A percentile compares a stretch with the other conserved stretches of the same genome.
These are phyloP conservation scores for Alternaria dauci DNA, from an alignment of 2,329 filamentous ascomycete genomes.

Conservation along the genomic window DNA sequence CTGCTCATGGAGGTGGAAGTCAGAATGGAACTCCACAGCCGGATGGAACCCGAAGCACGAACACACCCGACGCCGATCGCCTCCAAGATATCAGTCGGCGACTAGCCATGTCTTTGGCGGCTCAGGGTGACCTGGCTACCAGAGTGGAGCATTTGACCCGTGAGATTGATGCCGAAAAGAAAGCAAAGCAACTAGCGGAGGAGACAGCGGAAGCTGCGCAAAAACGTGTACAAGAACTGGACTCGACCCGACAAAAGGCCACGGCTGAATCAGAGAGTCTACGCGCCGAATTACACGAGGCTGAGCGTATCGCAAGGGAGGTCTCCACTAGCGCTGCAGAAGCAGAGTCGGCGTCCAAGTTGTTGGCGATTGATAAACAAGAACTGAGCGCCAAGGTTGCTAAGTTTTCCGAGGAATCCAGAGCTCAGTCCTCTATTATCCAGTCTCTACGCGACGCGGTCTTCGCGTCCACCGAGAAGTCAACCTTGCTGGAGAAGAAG, in stretches of 20 bases:
- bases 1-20: slow-evolving; percentile 77
- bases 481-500: slow-evolving; percentile 77
- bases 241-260: slow-evolving; percentile 82
- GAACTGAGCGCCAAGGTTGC: slow-evolving; percentile 75
- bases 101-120: slow-evolving; percentile 79
- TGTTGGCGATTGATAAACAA: slow-evolving; percentile 86
- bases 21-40: slow-evolving; percentile 65
- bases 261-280: slow-evolving; percentile 85
- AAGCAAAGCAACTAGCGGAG: slow-evolving; percentile 83
- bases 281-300: slow-evolving; percentile 82
- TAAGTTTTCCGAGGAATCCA: slow-evolving; percentile 70
- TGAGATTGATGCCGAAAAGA: slow-evolving; percentile 83
- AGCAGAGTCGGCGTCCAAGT: slow-evolving; percentile 74
- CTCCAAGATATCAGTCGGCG: slow-evolving; percentile 80
- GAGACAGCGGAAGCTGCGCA: slow-evolving; percentile 85
- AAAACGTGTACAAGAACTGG: slow-evolving; percentile 82
- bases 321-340: slow-evolving; percentile 81
- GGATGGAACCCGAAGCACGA: slow-evolving; percentile 65
- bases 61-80: slow-evolving; percentile 70
- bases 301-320: slow-evolving; percentile 80
- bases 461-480: slow-evolving; percentile 78
- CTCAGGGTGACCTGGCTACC: slow-evolving; percentile 82
- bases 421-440: slow-evolving; percentile 75
- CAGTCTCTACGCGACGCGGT: slow-evolving; percentile 80
- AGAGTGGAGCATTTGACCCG: slow-evolving; percentile 72